Evolutionary conservation across 2,329 filamentous ascomycete species (phyloP), one percentile per base, ranked within the genome.

Genomic region (Phaeomoniella chlamydospora): DNA sequence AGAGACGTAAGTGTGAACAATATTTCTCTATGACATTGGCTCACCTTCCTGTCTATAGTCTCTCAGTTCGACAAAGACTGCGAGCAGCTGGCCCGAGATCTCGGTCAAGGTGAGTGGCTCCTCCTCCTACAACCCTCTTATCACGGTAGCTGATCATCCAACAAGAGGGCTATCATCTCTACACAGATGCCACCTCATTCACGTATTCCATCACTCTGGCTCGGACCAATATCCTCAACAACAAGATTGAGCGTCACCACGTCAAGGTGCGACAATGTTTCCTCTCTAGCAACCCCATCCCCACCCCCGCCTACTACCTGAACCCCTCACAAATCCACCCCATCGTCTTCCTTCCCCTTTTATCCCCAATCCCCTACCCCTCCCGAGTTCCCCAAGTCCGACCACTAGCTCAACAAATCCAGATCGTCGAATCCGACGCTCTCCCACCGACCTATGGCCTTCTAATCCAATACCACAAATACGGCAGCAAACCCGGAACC

Each of bases 401-500:
- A 29, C 44, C 43, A 38, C 41, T 41, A 47, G 43, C 42, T 42
- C 29, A 44, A 39, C 34, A 36, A 33, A 39, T 50, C 18, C 42
- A 85, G 77, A 63, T 87, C 35, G 82, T 74, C 58, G 73, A 84
- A 52, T 79, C 76, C 4, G 65, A 72, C 40, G 58, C 65, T 9
- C 55, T 58, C 11, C 77, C 77, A 0, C 62, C 59, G 39, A 65
- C 70, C 0, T 86, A 83, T 56, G 69, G 67, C 43, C 70, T 73
- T 32, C 70, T 70, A 5, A 66, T 64, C 33, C 71, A 70, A 37
- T 59, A 60, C 38, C 55, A 46, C 18, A 51, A 55, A 2, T n/a
- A 26, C 22, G 38, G 43, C 3, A 54, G 56, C 1, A 49, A 41
- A 9, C 49, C 49, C 0, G 45, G 45, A 6, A 43, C 52, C 2